A percentile compares a stretch with the other conserved stretches of the same genome.
These are phyloP conservation scores for Penicillium salamii DNA, from an alignment of 495 filamentous ascomycete genomes.

Conservation along the genomic window DNA sequence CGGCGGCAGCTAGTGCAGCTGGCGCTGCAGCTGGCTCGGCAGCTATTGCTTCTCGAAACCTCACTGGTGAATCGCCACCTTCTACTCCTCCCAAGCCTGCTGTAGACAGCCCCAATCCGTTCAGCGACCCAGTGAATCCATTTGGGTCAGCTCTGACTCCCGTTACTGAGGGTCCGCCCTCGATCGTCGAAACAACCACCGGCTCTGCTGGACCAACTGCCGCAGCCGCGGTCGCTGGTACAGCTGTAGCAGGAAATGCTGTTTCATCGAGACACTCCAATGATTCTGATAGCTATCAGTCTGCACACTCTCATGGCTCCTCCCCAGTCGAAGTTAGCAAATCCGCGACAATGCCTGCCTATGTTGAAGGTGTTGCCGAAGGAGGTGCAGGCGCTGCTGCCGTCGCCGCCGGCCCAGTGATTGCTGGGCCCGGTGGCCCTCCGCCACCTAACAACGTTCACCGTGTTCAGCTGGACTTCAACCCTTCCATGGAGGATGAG, in stretches of 20 bases:
- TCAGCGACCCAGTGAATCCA: slow-evolving; percentile 50
- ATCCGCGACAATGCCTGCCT: slow-evolving; percentile 14
- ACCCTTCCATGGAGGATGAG: slow-evolving; percentile 89
- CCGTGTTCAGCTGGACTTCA: slow-evolving; percentile 94
- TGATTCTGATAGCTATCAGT: slow-evolving; percentile 19
- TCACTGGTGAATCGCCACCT: slow-evolving; percentile 37
- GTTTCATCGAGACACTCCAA: slow-evolving; percentile 35
- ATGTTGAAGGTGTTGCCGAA: slow-evolving; percentile 14
- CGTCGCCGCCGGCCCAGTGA: slow-evolving; percentile 26
- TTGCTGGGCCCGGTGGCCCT: slow-evolving; percentile 34
- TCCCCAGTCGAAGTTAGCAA: slow-evolving; percentile 3
- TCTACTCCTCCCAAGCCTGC: slow-evolving; percentile 39
- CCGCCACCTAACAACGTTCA: slow-evolving; percentile 59
- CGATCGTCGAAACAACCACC: slow-evolving; percentile 22
- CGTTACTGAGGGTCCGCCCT: slow-evolving; percentile 11
- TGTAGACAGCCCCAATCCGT: slow-evolving; percentile 42
- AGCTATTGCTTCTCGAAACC: slow-evolving; percentile 31
- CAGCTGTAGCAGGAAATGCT: slow-evolving; percentile 35
- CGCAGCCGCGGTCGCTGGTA: slow-evolving; percentile 37
- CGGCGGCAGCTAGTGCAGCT: slow-evolving; percentile 38
- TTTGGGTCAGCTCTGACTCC: slow-evolving; percentile 38
- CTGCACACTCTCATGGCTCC: slow-evolving; percentile 21
- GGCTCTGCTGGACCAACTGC: slow-evolving; percentile 24
- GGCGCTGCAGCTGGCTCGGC: slow-evolving; percentile 29
- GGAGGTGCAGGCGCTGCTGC: slow-evolving; percentile 31